A percentile compares a stretch with the other conserved stretches of the same genome.
phyloP scores from a whole-genome alignment of 2,329 filamentous ascomycete genomes.

The Fonsecaea monophora region DNA sequence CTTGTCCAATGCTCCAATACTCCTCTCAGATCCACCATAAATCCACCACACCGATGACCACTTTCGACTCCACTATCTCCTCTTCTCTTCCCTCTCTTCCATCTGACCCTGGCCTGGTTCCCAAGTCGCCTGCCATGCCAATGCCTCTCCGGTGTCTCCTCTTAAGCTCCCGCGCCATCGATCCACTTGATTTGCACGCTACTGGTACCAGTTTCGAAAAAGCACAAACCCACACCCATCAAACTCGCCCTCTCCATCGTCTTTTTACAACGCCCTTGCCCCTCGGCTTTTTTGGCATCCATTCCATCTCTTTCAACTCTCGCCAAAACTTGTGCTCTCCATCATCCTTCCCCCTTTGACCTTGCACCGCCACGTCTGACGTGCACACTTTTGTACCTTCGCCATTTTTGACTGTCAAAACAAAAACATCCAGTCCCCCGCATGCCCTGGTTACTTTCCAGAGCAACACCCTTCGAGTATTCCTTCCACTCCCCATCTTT shows the following conservation, averaged over 20 bases:
- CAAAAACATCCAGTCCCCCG: constrained; percentile 26
- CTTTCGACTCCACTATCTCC: constrained; percentile 6
- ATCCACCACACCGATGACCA: constrained; percentile 10
- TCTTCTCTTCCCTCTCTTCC: neutral
- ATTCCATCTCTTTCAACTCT: constrained; percentile 30
- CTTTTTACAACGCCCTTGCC: constrained; percentile 22
- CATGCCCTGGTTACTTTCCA: constrained; percentile 27
- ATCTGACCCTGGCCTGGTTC: constrained; percentile 21
- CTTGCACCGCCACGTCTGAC: constrained; percentile 41
- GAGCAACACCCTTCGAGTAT: constrained; percentile 17
- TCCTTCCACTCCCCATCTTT: constrained; percentile 25
- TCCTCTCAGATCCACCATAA: constrained; percentile 3
- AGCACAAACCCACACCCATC: constrained; percentile 21
- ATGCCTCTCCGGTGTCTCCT: neutral
- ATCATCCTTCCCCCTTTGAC: constrained; percentile 9
- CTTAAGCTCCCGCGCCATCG: constrained; percentile 32
- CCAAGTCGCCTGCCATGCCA: constrained; percentile 18
- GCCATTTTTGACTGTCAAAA: constrained; percentile 31
- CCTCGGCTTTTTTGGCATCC: constrained; percentile 34
- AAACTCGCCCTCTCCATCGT: constrained; percentile 9
- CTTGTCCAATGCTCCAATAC: constrained; percentile 3
- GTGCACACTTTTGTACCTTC: constrained; percentile 22
- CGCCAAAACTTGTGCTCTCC: constrained; percentile 40
- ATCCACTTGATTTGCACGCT: constrained; percentile 30
- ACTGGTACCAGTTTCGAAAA: constrained; percentile 19